Conservation (phyloP, 208 protist species). For the Entamoeba nuttalli region DNA sequence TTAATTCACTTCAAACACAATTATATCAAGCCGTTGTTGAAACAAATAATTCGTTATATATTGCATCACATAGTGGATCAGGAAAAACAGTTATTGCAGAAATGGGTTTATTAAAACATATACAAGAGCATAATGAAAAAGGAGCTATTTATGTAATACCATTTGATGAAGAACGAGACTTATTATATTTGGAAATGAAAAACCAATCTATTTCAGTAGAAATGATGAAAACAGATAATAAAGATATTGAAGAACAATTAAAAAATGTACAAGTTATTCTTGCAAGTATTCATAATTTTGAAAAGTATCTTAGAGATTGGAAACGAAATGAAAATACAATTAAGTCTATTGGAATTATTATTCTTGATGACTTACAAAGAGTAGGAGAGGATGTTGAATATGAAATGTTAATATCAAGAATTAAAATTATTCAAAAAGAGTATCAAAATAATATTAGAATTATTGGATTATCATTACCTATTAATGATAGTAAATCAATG, state of each 20-base stretch:
- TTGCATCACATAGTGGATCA: slow-evolving; percentile 81
- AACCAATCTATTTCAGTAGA: too few relatives aligned
- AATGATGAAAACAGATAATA: neutral
- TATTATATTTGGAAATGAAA: neutral
- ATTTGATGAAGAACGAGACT: neutral
- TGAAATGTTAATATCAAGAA: neutral
- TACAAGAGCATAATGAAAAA: slow-evolving; percentile 48
- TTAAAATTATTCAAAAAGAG: neutral
- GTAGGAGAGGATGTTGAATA: neutral
- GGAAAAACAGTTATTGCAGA: slow-evolving; percentile 97
- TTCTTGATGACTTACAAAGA: neutral
- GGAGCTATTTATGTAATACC: slow-evolving; percentile 47
- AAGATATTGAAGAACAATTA: neutral
- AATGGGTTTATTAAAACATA: slow-evolving; percentile 78
- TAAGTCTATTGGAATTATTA: neutral
- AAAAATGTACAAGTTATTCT: neutral
- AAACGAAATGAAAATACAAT: neutral
- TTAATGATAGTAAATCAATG: neutral
- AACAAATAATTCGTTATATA: slow-evolving; percentile 84
- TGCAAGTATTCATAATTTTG: neutral
- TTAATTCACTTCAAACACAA: slow-evolving; percentile 97
- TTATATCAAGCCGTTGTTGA: slow-evolving; percentile 76
- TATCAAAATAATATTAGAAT: neutral
- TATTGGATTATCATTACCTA: neutral
- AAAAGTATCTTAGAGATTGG: neutral